Percentiles rank a stretch among this genome's conserved stretches.
Evolutionary conservation across 2,329 filamentous ascomycete species (phyloP).

Genomic region (Fusarium brachygibbosum): DNA sequence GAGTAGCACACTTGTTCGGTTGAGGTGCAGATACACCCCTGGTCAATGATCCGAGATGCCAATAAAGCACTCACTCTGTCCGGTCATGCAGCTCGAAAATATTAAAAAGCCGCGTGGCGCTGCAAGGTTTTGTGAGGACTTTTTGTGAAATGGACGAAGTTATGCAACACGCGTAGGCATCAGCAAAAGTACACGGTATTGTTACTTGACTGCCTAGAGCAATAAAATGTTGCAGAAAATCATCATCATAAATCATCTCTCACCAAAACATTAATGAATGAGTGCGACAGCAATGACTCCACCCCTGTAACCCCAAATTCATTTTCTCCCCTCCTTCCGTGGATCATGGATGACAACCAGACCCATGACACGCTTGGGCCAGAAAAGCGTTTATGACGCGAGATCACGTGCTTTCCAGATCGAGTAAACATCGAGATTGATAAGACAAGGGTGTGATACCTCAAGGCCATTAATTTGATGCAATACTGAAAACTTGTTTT

Average conservation of each 20-base stretch:
- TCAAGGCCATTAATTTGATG: background rate
- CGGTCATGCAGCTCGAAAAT: conserved; percentile 30
- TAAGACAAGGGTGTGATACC: background rate
- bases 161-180: conserved; percentile 29
- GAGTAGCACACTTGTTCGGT: background rate
- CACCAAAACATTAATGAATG: conserved; percentile 2
- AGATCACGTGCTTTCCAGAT: conserved; percentile 51
- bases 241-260: background rate
- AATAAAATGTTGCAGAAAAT: background rate
- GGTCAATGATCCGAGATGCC: conserved; percentile 16
- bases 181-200: conserved; percentile 1
- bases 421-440: conserved; percentile 10
- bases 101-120: conserved; percentile 42
- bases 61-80: conserved; percentile 21
- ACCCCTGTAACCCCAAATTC: conserved; percentile 35
- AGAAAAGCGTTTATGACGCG: conserved; percentile 52
- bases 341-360: conserved; percentile 12
- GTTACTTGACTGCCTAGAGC: conserved; percentile 9
- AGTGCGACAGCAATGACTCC: conserved; percentile 30
- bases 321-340: conserved; percentile 32
- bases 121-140: conserved; percentile 46
- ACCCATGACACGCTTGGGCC: conserved; percentile 42
- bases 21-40: background rate
- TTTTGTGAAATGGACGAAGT: conserved; percentile 19
- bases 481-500: too few species aligned